Base-by-base conservation (phyloP, 2,329 filamentous ascomycete genomes). In the Cladosporium halotolerans region DNA sequence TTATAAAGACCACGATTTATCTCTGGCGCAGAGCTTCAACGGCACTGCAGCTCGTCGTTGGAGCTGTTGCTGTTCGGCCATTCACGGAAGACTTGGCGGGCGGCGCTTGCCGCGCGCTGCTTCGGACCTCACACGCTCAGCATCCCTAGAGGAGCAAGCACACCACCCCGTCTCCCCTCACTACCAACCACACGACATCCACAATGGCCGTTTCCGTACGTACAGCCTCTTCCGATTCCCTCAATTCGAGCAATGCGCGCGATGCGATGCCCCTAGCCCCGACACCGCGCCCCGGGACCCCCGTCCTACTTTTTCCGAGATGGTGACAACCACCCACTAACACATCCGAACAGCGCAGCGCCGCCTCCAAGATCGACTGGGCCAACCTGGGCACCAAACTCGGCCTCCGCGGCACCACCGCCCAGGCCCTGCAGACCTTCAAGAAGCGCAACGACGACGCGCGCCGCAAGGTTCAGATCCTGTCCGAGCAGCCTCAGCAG, bases 391-490 rank as follows among this genome's bases (percentile, higher is more conserved):
- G 86, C 76, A 84, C 82, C 77, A 95, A 92, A 71, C 90, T 99
- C 69, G 92, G 92, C 74, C 89, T 99, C 74, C 89, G 89, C 75
- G 93, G 93, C 73, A 88, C 90, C 79, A 99, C 93, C 65, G 91
- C 89, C 65, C 78, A 86, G 68, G 87, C 92, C 58, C 89, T 99
- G 58, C 86, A 92, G 73, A 83, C 89, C 63, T 99, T 99, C 86
- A 99, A 99, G 84, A 93, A 96, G 85, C 91, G 93, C 79, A 96
- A 97, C 81, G 93, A 99, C 73, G 91, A 96, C 73, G 92, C 89
- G 71, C 91, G 92, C 77, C 92, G 93, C 79, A 92, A 92, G 78
- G 81, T 99, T 58, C 84, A 87, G 74, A 68, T 83, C 59, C 89
- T 99, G 55, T 84, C 83, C 60, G 89, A 96, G 76, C 85, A 87